phyloP scores from a whole-genome alignment of 495 filamentous ascomycete genomes.

The Penicillium ochrochloron region DNA sequence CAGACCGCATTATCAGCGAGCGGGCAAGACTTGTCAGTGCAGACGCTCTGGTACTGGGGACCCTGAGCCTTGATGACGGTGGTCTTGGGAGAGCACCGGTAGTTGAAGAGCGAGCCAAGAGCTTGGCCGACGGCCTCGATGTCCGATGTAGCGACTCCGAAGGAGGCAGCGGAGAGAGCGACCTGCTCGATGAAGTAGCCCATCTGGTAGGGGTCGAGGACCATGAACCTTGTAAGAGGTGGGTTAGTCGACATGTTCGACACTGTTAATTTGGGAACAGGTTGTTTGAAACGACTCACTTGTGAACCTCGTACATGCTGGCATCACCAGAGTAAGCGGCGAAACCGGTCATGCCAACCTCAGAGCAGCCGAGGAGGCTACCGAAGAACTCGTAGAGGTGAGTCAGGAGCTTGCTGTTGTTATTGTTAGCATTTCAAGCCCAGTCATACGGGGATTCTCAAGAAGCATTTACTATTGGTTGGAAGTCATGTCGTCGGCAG shows the following conservation, averaged over 20 bases:
- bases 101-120: conserved; percentile 48
- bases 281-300: conserved; percentile 29
- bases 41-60: conserved; percentile 51
- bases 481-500: conserved; percentile 46
- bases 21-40: conserved; percentile 44
- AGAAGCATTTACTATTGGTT: conserved; percentile 54
- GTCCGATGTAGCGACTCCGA: conserved; percentile 48
- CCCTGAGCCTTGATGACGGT: conserved; percentile 33
- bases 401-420: conserved; percentile 52
- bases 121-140: conserved; percentile 25
- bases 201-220: conserved; percentile 49
- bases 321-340: conserved; percentile 46
- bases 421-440: not conserved
- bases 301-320: conserved; percentile 55
- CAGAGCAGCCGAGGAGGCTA: conserved; percentile 53
- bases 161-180: conserved; percentile 52
- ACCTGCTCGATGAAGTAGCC: conserved; percentile 61
- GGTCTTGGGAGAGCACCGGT: conserved; percentile 44
- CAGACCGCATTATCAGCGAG: conserved; percentile 33
- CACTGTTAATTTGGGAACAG: too few relatives aligned
- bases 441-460: not conserved
- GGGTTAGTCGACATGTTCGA: not conserved
- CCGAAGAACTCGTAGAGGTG: conserved; percentile 63
- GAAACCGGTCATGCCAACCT: conserved; percentile 46
- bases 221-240: conserved; percentile 52